These are phyloP conservation scores for Theobroma grandiflorum DNA, from an alignment of 441 rosid species.

Conservation along the genomic window DNA sequence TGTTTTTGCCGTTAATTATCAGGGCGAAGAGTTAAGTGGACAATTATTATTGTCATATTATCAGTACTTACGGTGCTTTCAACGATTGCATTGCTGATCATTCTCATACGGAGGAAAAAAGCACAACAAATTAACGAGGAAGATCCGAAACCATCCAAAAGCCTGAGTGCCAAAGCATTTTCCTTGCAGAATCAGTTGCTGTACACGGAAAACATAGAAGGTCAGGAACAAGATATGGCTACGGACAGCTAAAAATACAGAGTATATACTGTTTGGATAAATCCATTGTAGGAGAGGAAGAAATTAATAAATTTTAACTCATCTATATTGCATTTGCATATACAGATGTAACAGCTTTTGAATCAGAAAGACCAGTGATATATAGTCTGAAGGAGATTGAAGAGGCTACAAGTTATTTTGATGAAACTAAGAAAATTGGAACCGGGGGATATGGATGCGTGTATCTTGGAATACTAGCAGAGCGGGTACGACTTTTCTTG, in stretches of 20 bases:
- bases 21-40: constrained; percentile 44
- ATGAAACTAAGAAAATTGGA: constrained; percentile 58
- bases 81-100: constrained; percentile 31
- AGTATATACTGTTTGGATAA: background rate
- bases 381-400: constrained; percentile 56
- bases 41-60: constrained; percentile 39
- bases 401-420: constrained; percentile 59
- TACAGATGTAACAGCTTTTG: constrained; percentile 52
- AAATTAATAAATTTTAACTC: background rate
- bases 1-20: constrained; percentile 21
- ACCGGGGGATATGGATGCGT: constrained; percentile 70
- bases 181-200: constrained; percentile 40
- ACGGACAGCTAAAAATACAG: background rate
- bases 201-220: constrained; percentile 49
- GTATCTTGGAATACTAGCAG: constrained; percentile 53
- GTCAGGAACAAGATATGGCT: constrained; percentile 33
- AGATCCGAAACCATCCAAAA: constrained; percentile 46
- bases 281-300: background rate
- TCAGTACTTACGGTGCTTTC: constrained; percentile 42
- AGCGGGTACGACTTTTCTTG: constrained; percentile 37
- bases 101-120: constrained; percentile 37
- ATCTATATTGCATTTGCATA: constrained; percentile 14
- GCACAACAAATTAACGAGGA: constrained; percentile 24
- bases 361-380: constrained; percentile 58
- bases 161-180: constrained; percentile 41